A percentile compares a stretch with the other conserved stretches of the same genome.
Conservation (phyloP, 2,329 filamentous ascomycete species). For the Alternaria triticimaculans region DNA sequence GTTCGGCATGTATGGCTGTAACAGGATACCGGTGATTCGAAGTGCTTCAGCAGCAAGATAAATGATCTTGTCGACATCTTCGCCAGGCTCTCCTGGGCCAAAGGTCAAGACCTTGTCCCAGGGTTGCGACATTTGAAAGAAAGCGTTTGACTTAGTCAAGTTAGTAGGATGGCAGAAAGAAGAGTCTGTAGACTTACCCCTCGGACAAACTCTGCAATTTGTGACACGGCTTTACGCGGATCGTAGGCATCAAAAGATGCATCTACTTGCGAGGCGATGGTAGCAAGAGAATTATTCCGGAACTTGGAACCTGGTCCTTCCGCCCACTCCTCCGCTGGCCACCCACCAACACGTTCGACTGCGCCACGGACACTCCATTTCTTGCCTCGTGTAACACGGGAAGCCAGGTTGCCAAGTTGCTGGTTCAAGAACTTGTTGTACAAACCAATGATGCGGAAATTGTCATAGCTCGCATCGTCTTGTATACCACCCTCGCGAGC, state of each 20-base stretch:
- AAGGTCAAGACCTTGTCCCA: slow-evolving; percentile 65
- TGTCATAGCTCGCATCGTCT: slow-evolving; percentile 85
- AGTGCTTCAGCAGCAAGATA: slow-evolving; percentile 77
- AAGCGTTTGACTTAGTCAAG: slow-evolving; percentile 66
- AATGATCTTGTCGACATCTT: slow-evolving; percentile 58
- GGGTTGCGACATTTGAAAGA: slow-evolving; percentile 69
- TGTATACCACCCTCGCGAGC: slow-evolving; percentile 77
- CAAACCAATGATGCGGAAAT: slow-evolving; percentile 72
- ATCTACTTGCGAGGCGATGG: slow-evolving; percentile 28
- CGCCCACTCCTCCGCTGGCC: slow-evolving; percentile 35
- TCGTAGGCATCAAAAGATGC: slow-evolving; percentile 36
- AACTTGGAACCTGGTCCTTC: slow-evolving; percentile 38
- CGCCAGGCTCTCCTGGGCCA: slow-evolving; percentile 36
- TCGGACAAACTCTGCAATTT: slow-evolving; percentile 38
- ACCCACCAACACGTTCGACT: slow-evolving; percentile 52
- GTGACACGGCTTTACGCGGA: slow-evolving; percentile 33
- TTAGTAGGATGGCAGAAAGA: neutral
- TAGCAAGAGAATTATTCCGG: slow-evolving; percentile 49
- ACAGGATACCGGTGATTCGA: slow-evolving; percentile 79
- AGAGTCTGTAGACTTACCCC: slow-evolving; percentile 26
- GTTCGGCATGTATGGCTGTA: slow-evolving; percentile 89
- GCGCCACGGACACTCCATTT: slow-evolving; percentile 71
- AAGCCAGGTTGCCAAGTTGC: slow-evolving; percentile 80
- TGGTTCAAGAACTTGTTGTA: slow-evolving; percentile 82
- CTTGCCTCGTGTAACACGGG: slow-evolving; percentile 71